Evolutionary conservation across 495 filamentous ascomycete genomes (phyloP).

Genomic region (Usnea hakonensis): DNA sequence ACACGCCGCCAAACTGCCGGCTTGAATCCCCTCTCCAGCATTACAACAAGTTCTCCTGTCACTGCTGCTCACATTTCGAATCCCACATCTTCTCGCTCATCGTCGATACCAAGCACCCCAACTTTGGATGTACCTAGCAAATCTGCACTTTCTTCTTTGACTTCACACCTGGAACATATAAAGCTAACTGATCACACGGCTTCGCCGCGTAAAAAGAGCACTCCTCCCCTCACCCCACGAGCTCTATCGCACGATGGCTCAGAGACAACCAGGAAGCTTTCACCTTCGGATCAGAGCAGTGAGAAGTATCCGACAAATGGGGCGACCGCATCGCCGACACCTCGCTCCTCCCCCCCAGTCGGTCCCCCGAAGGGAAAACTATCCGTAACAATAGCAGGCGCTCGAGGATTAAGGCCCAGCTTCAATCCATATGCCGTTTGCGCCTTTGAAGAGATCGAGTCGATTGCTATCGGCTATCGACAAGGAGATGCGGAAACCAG

Average conservation of each 20-base stretch:
- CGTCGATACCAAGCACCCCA: slow-evolving; percentile 51
- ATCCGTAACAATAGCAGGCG: slow-evolving; percentile 78
- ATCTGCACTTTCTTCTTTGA: slow-evolving; percentile 50
- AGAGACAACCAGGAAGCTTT: slow-evolving; percentile 13
- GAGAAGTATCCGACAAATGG: slow-evolving; percentile 25
- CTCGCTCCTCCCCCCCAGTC: slow-evolving; percentile 45
- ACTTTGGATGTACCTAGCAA: slow-evolving; percentile 41
- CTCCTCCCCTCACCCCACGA: slow-evolving; percentile 77
- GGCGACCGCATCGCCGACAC: slow-evolving; percentile 33
- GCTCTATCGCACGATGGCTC: slow-evolving; percentile 58
- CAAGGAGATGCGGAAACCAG: slow-evolving; percentile 41
- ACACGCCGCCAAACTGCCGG: slow-evolving; percentile 17
- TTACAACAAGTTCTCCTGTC: slow-evolving; percentile 58
- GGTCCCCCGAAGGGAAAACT: slow-evolving; percentile 82
- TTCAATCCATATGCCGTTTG: slow-evolving; percentile 91
- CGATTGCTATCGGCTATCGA: slow-evolving; percentile 80
- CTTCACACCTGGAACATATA: slow-evolving; percentile 57
- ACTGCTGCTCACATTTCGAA: slow-evolving; percentile 70
- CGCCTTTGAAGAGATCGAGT: slow-evolving; percentile 92
- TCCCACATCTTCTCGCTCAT: slow-evolving; percentile 50
- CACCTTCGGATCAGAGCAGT: slow-evolving; percentile 35
- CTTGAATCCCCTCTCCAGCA: slow-evolving; percentile 55
- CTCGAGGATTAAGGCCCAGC: slow-evolving; percentile 69
- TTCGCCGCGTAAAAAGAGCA: slow-evolving; percentile 68
- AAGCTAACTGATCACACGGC: slow-evolving; percentile 80